Base-by-base conservation (phyloP, 192 early-diverging fungal species). In the Chytriomyces sp. region DNA sequence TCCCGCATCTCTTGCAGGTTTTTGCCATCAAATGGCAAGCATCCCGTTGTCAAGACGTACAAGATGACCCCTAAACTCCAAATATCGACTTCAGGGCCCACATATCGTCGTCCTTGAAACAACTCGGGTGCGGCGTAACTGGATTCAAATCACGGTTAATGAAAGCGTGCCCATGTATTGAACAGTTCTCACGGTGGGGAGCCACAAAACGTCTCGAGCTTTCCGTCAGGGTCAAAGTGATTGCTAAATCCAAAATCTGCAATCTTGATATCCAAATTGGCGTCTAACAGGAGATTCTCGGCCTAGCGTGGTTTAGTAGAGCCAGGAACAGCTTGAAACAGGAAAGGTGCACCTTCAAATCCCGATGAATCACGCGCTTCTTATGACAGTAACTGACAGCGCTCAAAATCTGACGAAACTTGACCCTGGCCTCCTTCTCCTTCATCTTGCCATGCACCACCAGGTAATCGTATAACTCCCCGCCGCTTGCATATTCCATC, bases 51-150 rank as follows among this genome's bases (percentile, higher is more conserved):
- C 86, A 98, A 88, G 37, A 97, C 96, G 71, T 96, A 98, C 28
- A 98, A 81, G 75, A 98, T 95, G 8, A 98, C 93, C 19, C 97
- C 97, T 74, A 93, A 91, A 81, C 91, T 93, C 97, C 97, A 99
- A 14, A 96, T 94, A 81, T 99, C 97, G 5, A 98, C 97, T 80
- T 98, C 96, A 31, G 94, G 94, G 8, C 96, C 97, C 85, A 98
- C 90, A 77, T 99, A 99, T 39, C 77, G 34, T 14, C 82, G 64
- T 12, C 85, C 87, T 74, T 84, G 80, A 66, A 96, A 89, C 36
- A 98, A 91, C 76, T 98, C 96, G 5, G 96, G 85, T 3, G 85
- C 85, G 0, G 83, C 87, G 60, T 89, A 84, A 59, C 82, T 81
- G 41, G 7, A 22, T 52, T 37, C 30, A 28, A 52, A 64, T 52